Evolutionary conservation across 2,329 filamentous ascomycete species (phyloP).

Genomic region (Dothidotthia symphoricarpi): DNA sequence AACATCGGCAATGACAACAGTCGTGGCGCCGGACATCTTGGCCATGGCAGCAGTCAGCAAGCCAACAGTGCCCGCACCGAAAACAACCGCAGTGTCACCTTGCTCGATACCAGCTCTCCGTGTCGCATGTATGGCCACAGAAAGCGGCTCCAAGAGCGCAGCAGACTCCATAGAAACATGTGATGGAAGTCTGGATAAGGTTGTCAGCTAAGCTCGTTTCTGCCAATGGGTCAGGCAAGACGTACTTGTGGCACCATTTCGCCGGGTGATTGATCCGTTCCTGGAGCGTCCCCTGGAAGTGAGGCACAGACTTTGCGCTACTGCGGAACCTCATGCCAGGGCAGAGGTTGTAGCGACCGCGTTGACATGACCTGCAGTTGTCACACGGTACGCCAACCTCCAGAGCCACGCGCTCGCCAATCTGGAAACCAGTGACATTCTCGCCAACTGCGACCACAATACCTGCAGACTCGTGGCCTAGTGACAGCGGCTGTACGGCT

Average conservation of each 20-base stretch:
- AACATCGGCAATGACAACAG: constrained; percentile 43
- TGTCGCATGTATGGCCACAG: constrained; percentile 82
- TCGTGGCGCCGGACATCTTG: constrained; percentile 43
- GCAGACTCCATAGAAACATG: constrained; percentile 43
- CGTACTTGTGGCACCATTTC: constrained; percentile 48
- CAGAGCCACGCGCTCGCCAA: constrained; percentile 44
- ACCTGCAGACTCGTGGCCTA: constrained; percentile 48
- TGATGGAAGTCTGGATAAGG: constrained; percentile 38
- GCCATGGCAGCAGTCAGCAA: constrained; percentile 44
- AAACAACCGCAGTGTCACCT: constrained; percentile 76
- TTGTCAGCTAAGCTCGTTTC: constrained; percentile 30
- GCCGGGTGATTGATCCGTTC: constrained; percentile 46
- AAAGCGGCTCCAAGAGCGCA: constrained; percentile 59
- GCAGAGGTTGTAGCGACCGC: constrained; percentile 46
- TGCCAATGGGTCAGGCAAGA: constrained; percentile 30
- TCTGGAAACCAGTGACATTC: constrained; percentile 39
- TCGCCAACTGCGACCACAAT: constrained; percentile 42
- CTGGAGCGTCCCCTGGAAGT: constrained; percentile 47
- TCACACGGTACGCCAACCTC: constrained; percentile 45
- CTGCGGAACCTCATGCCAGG: constrained; percentile 45
- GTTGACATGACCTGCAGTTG: constrained; percentile 44
- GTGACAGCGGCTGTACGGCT: constrained; percentile 62
- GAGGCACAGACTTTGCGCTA: constrained; percentile 45
- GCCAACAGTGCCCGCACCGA: constrained; percentile 71
- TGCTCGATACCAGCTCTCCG: constrained; percentile 70